Base-by-base conservation (phyloP, 108 stramenopile species). In the Skeletonema potamos region DNA sequence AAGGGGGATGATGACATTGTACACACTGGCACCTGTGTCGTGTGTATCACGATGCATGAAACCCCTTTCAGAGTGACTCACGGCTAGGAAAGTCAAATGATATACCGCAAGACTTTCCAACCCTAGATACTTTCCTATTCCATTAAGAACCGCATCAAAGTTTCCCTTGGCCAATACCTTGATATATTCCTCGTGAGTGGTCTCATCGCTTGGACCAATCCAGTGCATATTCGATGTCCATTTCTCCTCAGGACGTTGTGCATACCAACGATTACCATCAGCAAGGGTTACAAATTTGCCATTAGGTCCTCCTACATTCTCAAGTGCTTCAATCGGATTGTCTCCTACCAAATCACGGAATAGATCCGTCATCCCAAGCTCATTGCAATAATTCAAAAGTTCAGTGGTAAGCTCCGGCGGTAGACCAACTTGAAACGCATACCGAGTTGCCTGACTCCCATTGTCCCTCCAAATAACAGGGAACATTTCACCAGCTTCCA, bases 151-250 rank as follows among this genome's bases (percentile, higher is more conserved):
- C 9, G 46, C 59, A 60, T 86, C 85, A 60, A 88, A 88, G 10
- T 84, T 82, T 12, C 83, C 85, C 22, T 58, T 62, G 7, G 79
- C 69, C 11, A 86, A 55, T 9, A 86, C 77, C 15, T 66, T 59
- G 27, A 88, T 43, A 33, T 86, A 79, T 24, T 81, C 80, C 64
- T 88, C 84, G 55, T 84, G 82, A 22, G 83, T 83, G 26, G 62
- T 66, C 61, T 86, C 87, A 69, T 88, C 82, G 1, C 84, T 84
- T 10, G 87, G 87, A 34, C 65, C 69, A 37, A 88, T 69, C 87
- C 87, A 88, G 36, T 82, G 80, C 87, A 88, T 88, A 56, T 88
- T 84, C 11, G 79, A 73, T 15, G 60, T 68, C 86, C 86, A 87
- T 17, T 75, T 65, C 51, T 72, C 32, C 0, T 59, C 69, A 34